Percentiles rank a stretch among this genome's conserved stretches.
Conservation (phyloP, 2,329 filamentous ascomycete species). For the Colletotrichum higginsianum region DNA sequence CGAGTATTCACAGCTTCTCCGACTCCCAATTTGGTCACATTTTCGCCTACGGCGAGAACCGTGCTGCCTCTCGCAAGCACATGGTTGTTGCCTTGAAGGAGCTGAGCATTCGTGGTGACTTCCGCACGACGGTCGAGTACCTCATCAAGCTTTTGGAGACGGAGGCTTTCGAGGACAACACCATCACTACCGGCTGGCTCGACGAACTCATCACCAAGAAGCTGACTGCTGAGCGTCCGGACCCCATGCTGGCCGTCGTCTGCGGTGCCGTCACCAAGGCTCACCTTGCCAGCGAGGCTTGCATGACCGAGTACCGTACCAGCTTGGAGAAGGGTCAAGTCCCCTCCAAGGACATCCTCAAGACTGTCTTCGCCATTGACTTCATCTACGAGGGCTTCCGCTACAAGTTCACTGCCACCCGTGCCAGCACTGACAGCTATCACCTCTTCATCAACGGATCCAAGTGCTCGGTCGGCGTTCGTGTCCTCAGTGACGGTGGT, state of each 20-base stretch:
- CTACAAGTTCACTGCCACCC: conserved; percentile 98
- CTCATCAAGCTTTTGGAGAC: conserved; percentile 99
- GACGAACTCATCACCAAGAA: conserved; percentile 99
- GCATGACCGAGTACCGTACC: conserved; percentile 87
- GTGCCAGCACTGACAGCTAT: conserved; percentile 93
- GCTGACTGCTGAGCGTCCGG: conserved; percentile 94
- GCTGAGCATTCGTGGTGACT: conserved; percentile 98
- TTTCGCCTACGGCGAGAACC: conserved; percentile 98
- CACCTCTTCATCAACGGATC: conserved; percentile 99
- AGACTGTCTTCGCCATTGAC: conserved; percentile 97
- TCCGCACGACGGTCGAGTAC: conserved; percentile 98
- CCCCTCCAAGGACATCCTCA: conserved; percentile 94
- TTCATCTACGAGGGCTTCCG: conserved; percentile 98
- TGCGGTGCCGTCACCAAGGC: conserved; percentile 96
- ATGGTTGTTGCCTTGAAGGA: conserved; percentile 99
- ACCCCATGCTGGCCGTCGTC: conserved; percentile 93
- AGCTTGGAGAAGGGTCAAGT: conserved; percentile 98
- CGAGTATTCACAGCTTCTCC: conserved; percentile 99
- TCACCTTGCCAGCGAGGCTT: conserved; percentile 92
- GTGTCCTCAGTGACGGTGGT: conserved; percentile 93
- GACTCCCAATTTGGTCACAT: conserved; percentile 99
- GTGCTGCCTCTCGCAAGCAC: conserved; percentile 95
- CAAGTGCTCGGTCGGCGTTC: conserved; percentile 93
- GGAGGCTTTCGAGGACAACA: conserved; percentile 98
- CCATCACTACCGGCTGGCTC: conserved; percentile 98